Conservation (phyloP, 768 basidiomycete species). For the Lactarius hengduanensis region DNA sequence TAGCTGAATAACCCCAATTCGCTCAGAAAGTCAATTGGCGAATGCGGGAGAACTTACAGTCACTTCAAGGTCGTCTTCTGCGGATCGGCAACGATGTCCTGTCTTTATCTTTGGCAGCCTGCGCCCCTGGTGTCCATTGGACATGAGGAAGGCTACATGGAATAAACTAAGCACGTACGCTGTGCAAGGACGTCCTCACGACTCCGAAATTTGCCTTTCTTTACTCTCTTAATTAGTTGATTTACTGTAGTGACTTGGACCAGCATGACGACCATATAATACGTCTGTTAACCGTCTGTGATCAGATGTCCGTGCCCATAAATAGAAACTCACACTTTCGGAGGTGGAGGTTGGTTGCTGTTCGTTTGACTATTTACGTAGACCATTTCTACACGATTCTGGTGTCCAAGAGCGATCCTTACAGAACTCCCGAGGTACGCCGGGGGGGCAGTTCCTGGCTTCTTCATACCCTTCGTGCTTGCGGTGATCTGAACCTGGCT, state of each 20-base stretch:
- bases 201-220: slow-evolving; percentile 62
- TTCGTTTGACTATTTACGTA: slow-evolving; percentile 73
- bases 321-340: slow-evolving; percentile 53
- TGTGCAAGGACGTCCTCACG: slow-evolving; percentile 61
- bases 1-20: slow-evolving; percentile 46
- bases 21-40: background rate
- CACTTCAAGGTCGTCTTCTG: slow-evolving; percentile 92
- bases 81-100: slow-evolving; percentile 88
- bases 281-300: slow-evolving; percentile 56
- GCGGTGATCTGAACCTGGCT: slow-evolving; percentile 60
- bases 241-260: slow-evolving; percentile 75
- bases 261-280: slow-evolving; percentile 79
- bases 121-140: slow-evolving; percentile 47
- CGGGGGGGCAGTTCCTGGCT: slow-evolving; percentile 91
- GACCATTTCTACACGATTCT: slow-evolving; percentile 80
- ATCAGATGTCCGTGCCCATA: background rate
- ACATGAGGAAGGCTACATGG: background rate
- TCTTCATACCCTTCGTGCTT: slow-evolving; percentile 88
- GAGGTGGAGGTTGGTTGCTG: slow-evolving; percentile 50
- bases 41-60: slow-evolving; percentile 53
- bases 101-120: slow-evolving; percentile 58
- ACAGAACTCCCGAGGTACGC: slow-evolving; percentile 57
- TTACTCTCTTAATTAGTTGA: slow-evolving; percentile 65
- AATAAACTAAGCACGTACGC: slow-evolving; percentile 48
- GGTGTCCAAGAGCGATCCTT: slow-evolving; percentile 44